Evolutionary conservation across 148 eudicot species (phyloP).

Genomic region (Rhododendron vialii): DNA sequence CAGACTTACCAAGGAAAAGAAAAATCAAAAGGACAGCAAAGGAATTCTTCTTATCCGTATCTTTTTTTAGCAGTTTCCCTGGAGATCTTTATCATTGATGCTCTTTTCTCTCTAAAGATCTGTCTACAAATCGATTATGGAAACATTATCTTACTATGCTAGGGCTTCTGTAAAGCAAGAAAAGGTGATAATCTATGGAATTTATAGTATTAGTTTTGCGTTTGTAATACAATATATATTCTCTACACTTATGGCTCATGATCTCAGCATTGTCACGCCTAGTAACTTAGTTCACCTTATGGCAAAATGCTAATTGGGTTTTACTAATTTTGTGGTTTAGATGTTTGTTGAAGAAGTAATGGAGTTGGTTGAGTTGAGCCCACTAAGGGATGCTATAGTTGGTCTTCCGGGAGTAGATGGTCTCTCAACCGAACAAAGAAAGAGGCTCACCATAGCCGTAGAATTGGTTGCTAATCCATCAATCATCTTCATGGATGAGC

Average conservation of each 20-base stretch:
- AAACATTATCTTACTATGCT: neutral
- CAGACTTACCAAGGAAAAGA: neutral
- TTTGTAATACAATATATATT: neutral
- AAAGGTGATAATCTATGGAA: neutral
- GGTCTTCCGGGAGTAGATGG: conserved; percentile 57
- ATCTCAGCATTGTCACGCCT: neutral
- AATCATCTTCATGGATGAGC: conserved; percentile 60
- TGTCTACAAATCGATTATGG: neutral
- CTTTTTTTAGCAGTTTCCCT: too few relatives aligned
- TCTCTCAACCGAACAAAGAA: conserved; percentile 55
- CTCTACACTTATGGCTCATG: too few relatives aligned
- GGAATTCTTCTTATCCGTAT: neutral
- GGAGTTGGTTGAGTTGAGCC: conserved; percentile 46
- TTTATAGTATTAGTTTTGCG: neutral
- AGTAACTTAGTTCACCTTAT: neutral
- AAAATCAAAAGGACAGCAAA: neutral
- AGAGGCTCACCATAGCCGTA: conserved; percentile 53
- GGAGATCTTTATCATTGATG: too few relatives aligned
- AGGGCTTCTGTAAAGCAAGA: neutral
- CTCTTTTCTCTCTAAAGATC: neutral
- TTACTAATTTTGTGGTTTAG: conserved; percentile 14
- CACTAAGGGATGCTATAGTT: conserved; percentile 33
- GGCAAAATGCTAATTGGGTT: neutral
- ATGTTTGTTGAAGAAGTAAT: conserved; percentile 61
- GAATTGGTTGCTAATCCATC: conserved; percentile 57